These are phyloP conservation scores for Saururus chinensis DNA, from an alignment of 164 flowering plant species.

Conservation along the genomic window DNA sequence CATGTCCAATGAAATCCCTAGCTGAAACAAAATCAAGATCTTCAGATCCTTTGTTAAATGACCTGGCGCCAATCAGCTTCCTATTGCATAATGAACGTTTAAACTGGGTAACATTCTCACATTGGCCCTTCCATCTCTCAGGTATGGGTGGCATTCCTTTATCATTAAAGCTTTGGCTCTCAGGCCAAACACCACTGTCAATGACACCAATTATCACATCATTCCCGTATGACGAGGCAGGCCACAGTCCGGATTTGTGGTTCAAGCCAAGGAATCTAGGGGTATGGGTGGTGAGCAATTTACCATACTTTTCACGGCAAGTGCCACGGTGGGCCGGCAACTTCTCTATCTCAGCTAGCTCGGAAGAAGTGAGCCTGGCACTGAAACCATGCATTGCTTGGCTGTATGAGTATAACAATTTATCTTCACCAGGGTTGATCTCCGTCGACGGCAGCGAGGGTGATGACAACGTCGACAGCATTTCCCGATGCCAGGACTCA, in stretches of 20 bases:
- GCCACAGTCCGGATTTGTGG: slow-evolving; percentile 19
- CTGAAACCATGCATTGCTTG: slow-evolving; percentile 22
- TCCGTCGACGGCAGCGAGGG: slow-evolving; percentile 4
- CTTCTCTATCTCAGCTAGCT: slow-evolving; percentile 11
- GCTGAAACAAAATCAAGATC: slow-evolving; percentile 27
- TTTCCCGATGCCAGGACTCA: slow-evolving; percentile 14
- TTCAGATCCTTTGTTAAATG: slow-evolving; percentile 23
- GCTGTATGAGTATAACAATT: slow-evolving; percentile 14
- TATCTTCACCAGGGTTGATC: slow-evolving; percentile 1
- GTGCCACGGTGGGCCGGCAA: slow-evolving; percentile 13
- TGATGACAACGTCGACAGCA: too few relatives aligned
- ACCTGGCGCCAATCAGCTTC: slow-evolving; percentile 34
- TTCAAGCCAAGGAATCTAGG: slow-evolving; percentile 22
- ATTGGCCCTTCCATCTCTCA: slow-evolving; percentile 25
- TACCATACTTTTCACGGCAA: slow-evolving; percentile 5
- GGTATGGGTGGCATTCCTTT: slow-evolving; percentile 31
- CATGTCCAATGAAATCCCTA: slow-evolving; percentile 32
- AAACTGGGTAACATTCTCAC: slow-evolving; percentile 26
- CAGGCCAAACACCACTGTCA: slow-evolving; percentile 39
- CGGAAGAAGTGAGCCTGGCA: slow-evolving; percentile 8
- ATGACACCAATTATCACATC: slow-evolving; percentile 25
- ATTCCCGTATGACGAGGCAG: slow-evolving; percentile 13
- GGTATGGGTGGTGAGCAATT: slow-evolving; percentile 16
- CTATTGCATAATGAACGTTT: slow-evolving; percentile 27
- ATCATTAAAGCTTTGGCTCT: slow-evolving; percentile 31